Evolutionary conservation across 495 filamentous ascomycete genomes (phyloP).

Genomic region (Penicillium atrosanguineum): DNA sequence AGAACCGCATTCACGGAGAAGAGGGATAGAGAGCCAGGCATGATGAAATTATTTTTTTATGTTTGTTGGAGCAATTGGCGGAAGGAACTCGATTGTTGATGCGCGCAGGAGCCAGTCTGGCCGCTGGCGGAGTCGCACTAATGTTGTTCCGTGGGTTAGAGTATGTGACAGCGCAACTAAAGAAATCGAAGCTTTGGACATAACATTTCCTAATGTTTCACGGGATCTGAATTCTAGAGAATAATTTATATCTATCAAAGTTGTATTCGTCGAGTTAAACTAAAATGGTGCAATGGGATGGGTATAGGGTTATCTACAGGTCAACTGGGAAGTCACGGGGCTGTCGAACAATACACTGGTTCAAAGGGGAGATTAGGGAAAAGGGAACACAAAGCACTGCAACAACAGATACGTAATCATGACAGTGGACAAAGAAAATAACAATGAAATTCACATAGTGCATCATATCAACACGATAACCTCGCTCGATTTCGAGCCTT

Average conservation of each 20-base stretch:
- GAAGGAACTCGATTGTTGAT: conserved; percentile 26
- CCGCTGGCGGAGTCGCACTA: conserved; percentile 37
- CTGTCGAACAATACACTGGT: not conserved
- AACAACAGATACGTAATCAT: not conserved
- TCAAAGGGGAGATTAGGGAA: not conserved
- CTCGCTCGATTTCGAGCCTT: conserved; percentile 9
- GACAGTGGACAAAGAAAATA: not conserved
- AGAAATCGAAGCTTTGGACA: not conserved
- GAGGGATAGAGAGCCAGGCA: conserved; percentile 64
- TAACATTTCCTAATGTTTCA: not conserved
- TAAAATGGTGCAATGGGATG: conserved; percentile 9
- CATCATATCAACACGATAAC: conserved; percentile 12
- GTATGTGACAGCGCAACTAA: not conserved
- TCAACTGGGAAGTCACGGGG: not conserved
- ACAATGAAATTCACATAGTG: conserved; percentile 6
- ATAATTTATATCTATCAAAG: not conserved
- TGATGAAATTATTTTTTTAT: conserved; percentile 25
- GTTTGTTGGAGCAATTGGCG: conserved; percentile 13
- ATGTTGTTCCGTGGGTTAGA: conserved; percentile 33
- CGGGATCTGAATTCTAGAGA: not conserved
- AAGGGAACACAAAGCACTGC: not conserved
- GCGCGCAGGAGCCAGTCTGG: conserved; percentile 35
- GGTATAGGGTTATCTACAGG: conserved; percentile 1
- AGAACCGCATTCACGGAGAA: conserved; percentile 92
- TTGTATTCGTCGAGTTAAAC: not conserved